These are phyloP conservation scores for Eucalyptus regnans DNA, from an alignment of 345 rosid genomes.

Conservation along the genomic window DNA sequence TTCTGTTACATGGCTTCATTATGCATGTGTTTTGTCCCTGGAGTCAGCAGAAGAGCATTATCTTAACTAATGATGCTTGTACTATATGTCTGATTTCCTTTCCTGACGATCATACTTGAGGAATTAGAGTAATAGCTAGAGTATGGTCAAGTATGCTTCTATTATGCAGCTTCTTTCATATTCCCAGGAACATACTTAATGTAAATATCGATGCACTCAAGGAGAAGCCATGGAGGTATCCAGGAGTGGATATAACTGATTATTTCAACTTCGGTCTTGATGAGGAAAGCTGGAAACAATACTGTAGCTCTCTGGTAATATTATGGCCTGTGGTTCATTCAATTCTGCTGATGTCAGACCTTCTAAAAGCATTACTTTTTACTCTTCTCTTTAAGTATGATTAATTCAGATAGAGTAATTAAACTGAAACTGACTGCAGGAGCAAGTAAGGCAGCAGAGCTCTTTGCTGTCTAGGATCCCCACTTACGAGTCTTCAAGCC, in stretches of 20 bases:
- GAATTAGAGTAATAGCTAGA: not conserved
- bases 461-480: slow-evolving; percentile 1
- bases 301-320: slow-evolving; percentile 47
- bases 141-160: not conserved
- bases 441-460: slow-evolving; percentile 6
- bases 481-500: not conserved
- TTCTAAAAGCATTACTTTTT: not conserved
- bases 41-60: not conserved
- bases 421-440: slow-evolving; percentile 10
- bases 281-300: slow-evolving; percentile 58
- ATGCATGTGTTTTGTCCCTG: not conserved
- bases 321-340: not conserved
- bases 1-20: not conserved
- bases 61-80: not conserved
- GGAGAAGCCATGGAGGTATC: slow-evolving; percentile 55
- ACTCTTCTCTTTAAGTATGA: not conserved
- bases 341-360: not conserved
- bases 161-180: not conserved
- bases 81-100: not conserved
- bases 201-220: slow-evolving; percentile 32
- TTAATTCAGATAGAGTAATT: not conserved
- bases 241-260: slow-evolving; percentile 34
- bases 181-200: slow-evolving; percentile 39
- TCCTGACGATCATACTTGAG: not conserved
- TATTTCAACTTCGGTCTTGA: slow-evolving; percentile 65